phyloP scores from a whole-genome alignment of 495 filamentous ascomycete species.

The Xylaria palmicola region DNA sequence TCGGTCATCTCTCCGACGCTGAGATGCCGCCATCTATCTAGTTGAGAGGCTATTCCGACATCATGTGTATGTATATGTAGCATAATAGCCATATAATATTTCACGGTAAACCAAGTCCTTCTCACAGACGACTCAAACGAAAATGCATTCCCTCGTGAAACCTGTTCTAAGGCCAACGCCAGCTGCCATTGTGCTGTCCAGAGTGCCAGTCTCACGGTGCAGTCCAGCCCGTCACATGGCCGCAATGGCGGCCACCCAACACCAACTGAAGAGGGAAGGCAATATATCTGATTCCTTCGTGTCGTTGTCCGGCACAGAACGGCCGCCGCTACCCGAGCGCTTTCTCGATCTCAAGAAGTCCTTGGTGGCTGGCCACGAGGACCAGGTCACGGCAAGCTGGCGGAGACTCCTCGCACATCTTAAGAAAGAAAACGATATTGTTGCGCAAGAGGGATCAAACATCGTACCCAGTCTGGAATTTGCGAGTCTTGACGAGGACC shows the following conservation, averaged over 20 bases:
- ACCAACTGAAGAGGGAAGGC: constrained; percentile 49
- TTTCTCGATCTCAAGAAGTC: constrained; percentile 73
- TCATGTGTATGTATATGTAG: neutral
- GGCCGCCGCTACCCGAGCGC: constrained; percentile 64
- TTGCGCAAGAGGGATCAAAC: constrained; percentile 35
- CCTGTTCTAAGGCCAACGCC: neutral
- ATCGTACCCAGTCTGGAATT: constrained; percentile 63
- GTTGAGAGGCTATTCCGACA: neutral
- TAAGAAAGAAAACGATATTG: constrained; percentile 49
- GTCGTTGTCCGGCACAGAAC: constrained; percentile 66
- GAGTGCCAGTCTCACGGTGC: neutral
- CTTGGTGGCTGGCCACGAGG: constrained; percentile 63
- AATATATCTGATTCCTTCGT: constrained; percentile 85
- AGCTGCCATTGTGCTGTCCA: neutral
- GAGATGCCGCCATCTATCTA: neutral
- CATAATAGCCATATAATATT: neutral
- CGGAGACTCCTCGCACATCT: constrained; percentile 61
- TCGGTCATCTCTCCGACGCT: neutral
- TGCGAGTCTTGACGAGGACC: constrained; percentile 48
- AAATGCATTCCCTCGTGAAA: neutral
- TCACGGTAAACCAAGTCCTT: neutral
- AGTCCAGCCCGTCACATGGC: constrained; percentile 1
- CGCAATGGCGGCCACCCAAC: constrained; percentile 15
- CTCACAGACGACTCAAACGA: neutral
- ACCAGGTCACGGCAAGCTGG: constrained; percentile 64